Percentiles rank a stretch among this genome's conserved stretches.
These are phyloP conservation scores for Tetracladium setigerum DNA, from an alignment of 495 filamentous ascomycete genomes.

Conservation along the genomic window DNA sequence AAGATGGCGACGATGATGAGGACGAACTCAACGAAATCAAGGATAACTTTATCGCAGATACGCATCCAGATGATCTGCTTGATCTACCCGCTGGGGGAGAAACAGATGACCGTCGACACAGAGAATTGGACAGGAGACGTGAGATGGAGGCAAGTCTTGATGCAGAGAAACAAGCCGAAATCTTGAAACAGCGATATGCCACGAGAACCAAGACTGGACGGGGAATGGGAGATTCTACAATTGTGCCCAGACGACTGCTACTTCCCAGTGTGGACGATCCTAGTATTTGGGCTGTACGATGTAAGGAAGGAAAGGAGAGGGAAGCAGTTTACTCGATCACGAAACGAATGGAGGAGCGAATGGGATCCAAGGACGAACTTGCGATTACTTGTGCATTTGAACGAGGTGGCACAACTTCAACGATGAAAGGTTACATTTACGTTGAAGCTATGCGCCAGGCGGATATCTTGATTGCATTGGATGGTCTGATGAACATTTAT, in stretches of 20 bases:
- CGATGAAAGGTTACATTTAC: slow-evolving; percentile 92
- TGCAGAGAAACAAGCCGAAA: slow-evolving; percentile 85
- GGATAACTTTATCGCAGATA: slow-evolving; percentile 76
- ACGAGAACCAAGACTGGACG: slow-evolving; percentile 49
- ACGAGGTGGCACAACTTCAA: slow-evolving; percentile 57
- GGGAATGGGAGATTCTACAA: slow-evolving; percentile 48
- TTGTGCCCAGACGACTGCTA: slow-evolving; percentile 81
- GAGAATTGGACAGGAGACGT: slow-evolving; percentile 87
- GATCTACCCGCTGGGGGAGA: slow-evolving; percentile 74
- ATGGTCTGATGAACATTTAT: slow-evolving; percentile 80
- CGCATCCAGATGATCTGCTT: slow-evolving; percentile 81
- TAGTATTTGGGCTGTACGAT: slow-evolving; percentile 89
- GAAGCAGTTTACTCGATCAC: slow-evolving; percentile 81
- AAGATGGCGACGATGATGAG: slow-evolving; percentile 79
- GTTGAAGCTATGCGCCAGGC: slow-evolving; percentile 82
- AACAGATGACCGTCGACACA: slow-evolving; percentile 82
- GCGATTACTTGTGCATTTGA: slow-evolving; percentile 86
- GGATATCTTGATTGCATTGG: slow-evolving; percentile 73
- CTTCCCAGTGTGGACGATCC: slow-evolving; percentile 92
- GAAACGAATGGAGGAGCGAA: slow-evolving; percentile 75
- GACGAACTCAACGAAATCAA: slow-evolving; percentile 79
- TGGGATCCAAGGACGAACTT: slow-evolving; percentile 64
- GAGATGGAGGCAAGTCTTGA: slow-evolving; percentile 80
- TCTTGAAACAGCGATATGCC: slow-evolving; percentile 78
- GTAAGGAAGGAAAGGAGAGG: slow-evolving; percentile 89